Evolutionary conservation across 805 yeast species (phyloP), one percentile per base, ranked within the genome.

Genomic region (Saccharomycopsis oosterbeekiorum): DNA sequence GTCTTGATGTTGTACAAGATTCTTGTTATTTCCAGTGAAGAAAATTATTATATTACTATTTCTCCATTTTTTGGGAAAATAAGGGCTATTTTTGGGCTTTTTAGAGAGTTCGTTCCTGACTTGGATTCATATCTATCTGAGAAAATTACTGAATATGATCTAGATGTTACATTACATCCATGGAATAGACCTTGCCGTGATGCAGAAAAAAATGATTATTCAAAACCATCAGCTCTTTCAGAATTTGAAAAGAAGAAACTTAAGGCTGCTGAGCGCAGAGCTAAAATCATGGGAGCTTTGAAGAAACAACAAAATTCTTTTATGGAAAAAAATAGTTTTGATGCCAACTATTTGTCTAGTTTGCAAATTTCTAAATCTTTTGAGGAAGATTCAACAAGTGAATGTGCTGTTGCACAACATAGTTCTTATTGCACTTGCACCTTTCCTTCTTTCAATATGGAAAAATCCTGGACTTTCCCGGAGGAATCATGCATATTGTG

Each of bases 271-370:
- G 84, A 80, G 62, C 82, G 92, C 65, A 86, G 84, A 66, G 81
- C 80, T 1, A 86, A 84, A 66, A 78, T 92, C 39, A 71, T 93
- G 79, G 93, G 87, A 0, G 89, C 86, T 62, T 81, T 93, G 69
- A 88, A 86, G 65, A 82, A 81, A 65, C 96, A 90, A 67, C 98
- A 93, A 69, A 77, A 81, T 43, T 80, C 78, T 74, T 94, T 93
- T 73, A 81, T 87, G 36, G 82, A 82, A 61, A 79, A 80, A 36
- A 79, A 83, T 65, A 59, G 26, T 41, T 21, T 59, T 26, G 58
- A 57, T 26, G 50, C 62, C 63, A 67, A 63, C 37, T 55, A 55
- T 68, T 6, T 60, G 4, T 76, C 75, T 42, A 61, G 78, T 60
- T 72, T 71, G 10, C 84, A 77, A 50, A 76, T 76, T 75, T 80